Conservation (phyloP, 202 grass and related monocot species). For the Zoysia matrella region DNA sequence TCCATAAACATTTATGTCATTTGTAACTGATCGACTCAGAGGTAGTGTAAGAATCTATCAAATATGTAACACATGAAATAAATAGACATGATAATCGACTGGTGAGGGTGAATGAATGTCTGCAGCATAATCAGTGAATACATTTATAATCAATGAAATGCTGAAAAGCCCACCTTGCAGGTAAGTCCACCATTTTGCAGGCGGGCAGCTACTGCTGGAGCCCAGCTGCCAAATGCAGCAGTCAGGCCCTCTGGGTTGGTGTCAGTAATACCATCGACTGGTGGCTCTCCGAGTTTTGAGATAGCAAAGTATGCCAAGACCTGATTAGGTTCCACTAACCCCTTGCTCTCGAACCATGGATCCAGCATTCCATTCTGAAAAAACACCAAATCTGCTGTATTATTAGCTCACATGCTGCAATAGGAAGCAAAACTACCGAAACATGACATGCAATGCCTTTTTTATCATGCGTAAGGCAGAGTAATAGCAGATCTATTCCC, state of each 20-base stretch:
- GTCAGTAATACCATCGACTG: conserved; percentile 91
- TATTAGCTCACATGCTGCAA: conserved; percentile 39
- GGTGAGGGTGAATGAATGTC: background rate
- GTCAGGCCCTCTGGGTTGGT: conserved; percentile 88
- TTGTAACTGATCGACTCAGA: background rate
- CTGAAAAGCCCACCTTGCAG: conserved; percentile 66
- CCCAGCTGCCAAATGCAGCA: conserved; percentile 85
- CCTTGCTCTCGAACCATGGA: conserved; percentile 93
- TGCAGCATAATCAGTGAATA: background rate
- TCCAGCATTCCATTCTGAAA: conserved; percentile 99
- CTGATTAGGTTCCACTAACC: conserved; percentile 77
- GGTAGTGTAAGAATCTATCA: background rate
- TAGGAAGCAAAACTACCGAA: background rate
- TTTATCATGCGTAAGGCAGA: background rate
- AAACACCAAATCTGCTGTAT: conserved; percentile 93
- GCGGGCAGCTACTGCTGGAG: conserved; percentile 63
- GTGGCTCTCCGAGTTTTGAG: conserved; percentile 81
- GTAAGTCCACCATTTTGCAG: conserved; percentile 78
- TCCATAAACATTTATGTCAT: background rate
- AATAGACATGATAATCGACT: background rate
- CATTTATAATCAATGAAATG: background rate
- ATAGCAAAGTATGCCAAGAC: conserved; percentile 93
- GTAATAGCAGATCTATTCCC: background rate
- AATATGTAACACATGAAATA: background rate
- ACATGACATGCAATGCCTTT: background rate